These are phyloP conservation scores for Fusarium abutilonis DNA, from an alignment of 2,329 filamentous ascomycete species.

Conservation along the genomic window DNA sequence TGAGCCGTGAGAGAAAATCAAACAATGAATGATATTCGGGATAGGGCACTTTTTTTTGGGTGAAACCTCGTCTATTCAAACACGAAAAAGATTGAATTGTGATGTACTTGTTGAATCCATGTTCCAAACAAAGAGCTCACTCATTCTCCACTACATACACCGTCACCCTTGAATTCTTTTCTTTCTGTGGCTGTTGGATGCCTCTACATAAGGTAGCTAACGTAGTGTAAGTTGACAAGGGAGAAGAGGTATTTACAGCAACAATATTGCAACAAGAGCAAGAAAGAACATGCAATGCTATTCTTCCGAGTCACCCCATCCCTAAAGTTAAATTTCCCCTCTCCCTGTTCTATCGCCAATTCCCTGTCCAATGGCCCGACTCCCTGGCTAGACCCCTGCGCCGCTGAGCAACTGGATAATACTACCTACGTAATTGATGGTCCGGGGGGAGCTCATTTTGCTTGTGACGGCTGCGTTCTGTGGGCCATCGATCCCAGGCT, in stretches of 20 bases:
- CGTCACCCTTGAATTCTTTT: not conserved
- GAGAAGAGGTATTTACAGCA: slow-evolving; percentile 3
- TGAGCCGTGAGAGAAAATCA: slow-evolving; percentile 2
- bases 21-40: not conserved
- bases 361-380: slow-evolving; percentile 21
- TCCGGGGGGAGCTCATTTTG: slow-evolving; percentile 33
- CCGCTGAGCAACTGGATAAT: slow-evolving; percentile 31
- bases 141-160: slow-evolving; percentile 8
- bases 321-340: slow-evolving; percentile 11
- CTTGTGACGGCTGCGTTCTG: slow-evolving; percentile 22
- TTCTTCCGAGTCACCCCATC: slow-evolving; percentile 26
- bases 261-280: not conserved
- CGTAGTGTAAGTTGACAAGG: not conserved
- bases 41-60: not conserved
- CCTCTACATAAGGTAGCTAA: not conserved
- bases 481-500: slow-evolving; percentile 14
- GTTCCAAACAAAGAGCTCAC: slow-evolving; percentile 18
- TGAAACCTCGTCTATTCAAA: slow-evolving; percentile 10
- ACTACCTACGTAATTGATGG: slow-evolving; percentile 41
- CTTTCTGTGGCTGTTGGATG: not conserved
- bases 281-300: not conserved
- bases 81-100: not conserved
- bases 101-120: slow-evolving; percentile 32
- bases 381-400: slow-evolving; percentile 33
- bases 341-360: not conserved